Conservation (phyloP, 257 asterid genomes). For the Solanum rostratum region DNA sequence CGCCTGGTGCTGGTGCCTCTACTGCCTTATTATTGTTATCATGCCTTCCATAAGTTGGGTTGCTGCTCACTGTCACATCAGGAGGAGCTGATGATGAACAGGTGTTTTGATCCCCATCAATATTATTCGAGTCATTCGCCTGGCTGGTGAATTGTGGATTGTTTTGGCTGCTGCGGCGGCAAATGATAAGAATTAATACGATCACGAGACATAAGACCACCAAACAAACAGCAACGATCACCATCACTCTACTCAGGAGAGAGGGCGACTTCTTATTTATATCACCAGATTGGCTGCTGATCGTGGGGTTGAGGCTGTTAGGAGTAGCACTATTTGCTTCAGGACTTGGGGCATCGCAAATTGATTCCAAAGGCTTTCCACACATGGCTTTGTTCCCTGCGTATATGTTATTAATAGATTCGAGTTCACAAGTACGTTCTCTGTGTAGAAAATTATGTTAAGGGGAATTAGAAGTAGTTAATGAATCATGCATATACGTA, state of each 20-base stretch:
- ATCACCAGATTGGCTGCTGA: not conserved
- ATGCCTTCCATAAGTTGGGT: not conserved
- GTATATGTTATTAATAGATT: not conserved
- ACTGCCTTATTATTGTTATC: not conserved
- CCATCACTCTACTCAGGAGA: constrained; percentile 9
- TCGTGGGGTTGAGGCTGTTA: not conserved
- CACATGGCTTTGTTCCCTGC: constrained; percentile 72
- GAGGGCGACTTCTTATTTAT: constrained; percentile 4
- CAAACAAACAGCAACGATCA: constrained; percentile 13
- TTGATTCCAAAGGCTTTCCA: constrained; percentile 42
- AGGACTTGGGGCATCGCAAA: constrained; percentile 26
- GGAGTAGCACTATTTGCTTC: constrained; percentile 26
- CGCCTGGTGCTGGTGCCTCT: not conserved
- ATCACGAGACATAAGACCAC: constrained; percentile 31
- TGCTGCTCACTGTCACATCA: not conserved
- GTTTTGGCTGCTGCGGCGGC: constrained; percentile 12
- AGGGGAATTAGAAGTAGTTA: not conserved
- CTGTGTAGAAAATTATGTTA: not conserved
- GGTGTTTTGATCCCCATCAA: not conserved
- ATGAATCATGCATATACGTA: not conserved
- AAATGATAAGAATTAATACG: constrained; percentile 20
- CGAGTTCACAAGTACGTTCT: not conserved
- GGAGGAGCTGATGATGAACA: not conserved
- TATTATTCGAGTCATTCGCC: constrained; percentile 3
- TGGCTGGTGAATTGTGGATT: constrained; percentile 12